Base-by-base conservation (phyloP, 2,329 filamentous ascomycete species). In the Stagonosporopsis rhizophila region DNA sequence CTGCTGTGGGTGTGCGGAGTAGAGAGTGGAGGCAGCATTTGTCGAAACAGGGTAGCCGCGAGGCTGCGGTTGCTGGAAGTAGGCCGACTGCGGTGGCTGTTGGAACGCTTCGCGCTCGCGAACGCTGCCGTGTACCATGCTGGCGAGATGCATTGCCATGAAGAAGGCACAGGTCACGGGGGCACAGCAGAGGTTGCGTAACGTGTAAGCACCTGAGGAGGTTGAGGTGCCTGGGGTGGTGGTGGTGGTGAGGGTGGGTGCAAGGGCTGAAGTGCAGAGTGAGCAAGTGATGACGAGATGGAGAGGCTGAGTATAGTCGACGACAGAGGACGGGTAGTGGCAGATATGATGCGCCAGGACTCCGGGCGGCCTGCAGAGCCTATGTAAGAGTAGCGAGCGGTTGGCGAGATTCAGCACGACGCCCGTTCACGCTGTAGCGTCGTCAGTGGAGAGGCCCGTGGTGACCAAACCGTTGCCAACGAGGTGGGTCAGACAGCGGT, bases 101-200 rank as follows among this genome's bases (percentile, higher is more conserved):
- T 76, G 73, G 53, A 71, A 72, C 58, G 67, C 67, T 59, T 77
- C 74, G 58, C 69, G 74, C 62, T 76, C 74, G 64, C 75, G 68
- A 59, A 74, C 75, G 66, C 70, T 76, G 69, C 70, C 72, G 74
- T 77, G 74, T 66, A 77, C 74, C 75, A 78, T 78, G 61, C 71
- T 78, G 67, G 76, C 73, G 64, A 78, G 72, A 68, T 78, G 76
- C 76, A 78, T 78, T 61, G 71, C 72, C 71, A 74, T 75, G 59
- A 62, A 72, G 60, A 60, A 64, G 42, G 46, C 37, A 40, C 47
- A 50, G 48, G 61, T 67, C 62, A 69, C 67, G 62, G 63, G 30
- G 70, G 61, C 66, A 75, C 71, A 62, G 63, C 70, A 70, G 71
- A 59, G 66, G 60, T 60, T 72, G 72, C 67, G 72, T 69, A 72